Base-by-base conservation (phyloP, 208 protist species). In the Wallacemonas sp. region DNA sequence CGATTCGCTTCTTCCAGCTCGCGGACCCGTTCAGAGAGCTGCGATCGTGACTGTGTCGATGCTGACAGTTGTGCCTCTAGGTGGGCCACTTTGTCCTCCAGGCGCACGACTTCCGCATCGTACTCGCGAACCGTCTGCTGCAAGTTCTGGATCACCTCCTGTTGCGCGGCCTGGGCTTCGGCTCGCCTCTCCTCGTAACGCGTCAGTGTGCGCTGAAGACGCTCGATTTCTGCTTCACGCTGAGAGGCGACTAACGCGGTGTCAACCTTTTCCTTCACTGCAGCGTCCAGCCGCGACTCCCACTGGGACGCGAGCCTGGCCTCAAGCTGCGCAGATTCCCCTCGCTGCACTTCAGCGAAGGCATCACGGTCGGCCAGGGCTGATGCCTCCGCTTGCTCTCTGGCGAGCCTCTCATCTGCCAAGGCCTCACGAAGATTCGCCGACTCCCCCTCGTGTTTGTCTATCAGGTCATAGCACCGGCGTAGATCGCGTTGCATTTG, bases 401-500 rank as follows among this genome's bases (percentile, higher is more conserved):
- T 5, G 17, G 36, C 37, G 19, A 36, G 4, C 4, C 27, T 19
- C 55, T 50, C 38, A 8, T 42, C 4, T 0, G 36, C 36, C 37
- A 62, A n/a, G 15, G 21, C 38, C 12, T 8, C 24, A 10, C 22
- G 24, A 15, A 62, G 55, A 4, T 32, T 15, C 22, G 9, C 42
- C 22, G 73, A 15, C 37, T 77, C 76, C 48, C 19, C 57, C 41
- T 79, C 73, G 38, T 68, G 63, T 22, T 68, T 63, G n/a, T 79
- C 74, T 21, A 92, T 57, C 1, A 68, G 52, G 4, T 36, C 60
- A 55, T 83, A 78, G 55, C 81, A 88, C 44, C 60, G 67, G 17
- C 86, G 82, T 17, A 87, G 64, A 37, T 85, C 75, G 3, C 80
- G 67, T 48, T 86, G 79, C 77, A 89, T 81, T 19, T 50, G 38